Percentiles rank a stretch among this genome's conserved stretches.
phyloP scores from a whole-genome alignment of 2,329 filamentous ascomycete genomes.

The Arthroderma uncinatum region DNA sequence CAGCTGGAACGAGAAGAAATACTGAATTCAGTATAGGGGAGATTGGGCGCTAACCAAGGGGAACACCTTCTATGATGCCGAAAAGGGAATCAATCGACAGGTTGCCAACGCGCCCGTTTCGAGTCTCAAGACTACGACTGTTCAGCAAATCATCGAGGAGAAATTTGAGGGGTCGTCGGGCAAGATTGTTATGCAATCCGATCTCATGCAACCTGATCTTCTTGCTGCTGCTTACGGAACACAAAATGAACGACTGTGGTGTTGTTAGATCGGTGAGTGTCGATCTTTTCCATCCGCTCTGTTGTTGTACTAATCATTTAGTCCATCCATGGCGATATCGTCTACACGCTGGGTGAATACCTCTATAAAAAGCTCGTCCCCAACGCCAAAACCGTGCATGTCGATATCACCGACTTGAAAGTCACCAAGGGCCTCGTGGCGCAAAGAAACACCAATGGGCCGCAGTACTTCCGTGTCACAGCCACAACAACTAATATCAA shows the following conservation, averaged over 20 bases:
- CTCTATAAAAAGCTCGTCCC: slow-evolving; percentile 13
- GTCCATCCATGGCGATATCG: slow-evolving; percentile 18
- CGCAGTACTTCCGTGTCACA: slow-evolving; percentile 37
- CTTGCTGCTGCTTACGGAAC: slow-evolving; percentile 29
- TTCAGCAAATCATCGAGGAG: slow-evolving; percentile 28
- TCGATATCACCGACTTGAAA: slow-evolving; percentile 31
- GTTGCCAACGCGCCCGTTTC: neutral
- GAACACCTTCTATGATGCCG: slow-evolving; percentile 12
- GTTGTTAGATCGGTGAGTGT: slow-evolving; percentile 35
- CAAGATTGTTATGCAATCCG: slow-evolving; percentile 28
- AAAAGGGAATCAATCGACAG: slow-evolving; percentile 4
- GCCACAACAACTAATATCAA: slow-evolving; percentile 50
- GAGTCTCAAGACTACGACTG: slow-evolving; percentile 8
- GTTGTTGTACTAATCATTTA: slow-evolving; percentile 5
- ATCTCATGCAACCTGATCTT: slow-evolving; percentile 31
- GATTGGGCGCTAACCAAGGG: slow-evolving; percentile 12
- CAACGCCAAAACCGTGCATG: slow-evolving; percentile 16
- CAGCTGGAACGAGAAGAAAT: slow-evolving; percentile 58
- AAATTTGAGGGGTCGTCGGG: slow-evolving; percentile 19
- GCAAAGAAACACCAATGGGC: slow-evolving; percentile 38
- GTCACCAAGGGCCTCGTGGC: slow-evolving; percentile 48
- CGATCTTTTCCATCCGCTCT: slow-evolving; percentile 9
- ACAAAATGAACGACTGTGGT: slow-evolving; percentile 32
- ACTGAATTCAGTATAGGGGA: slow-evolving; percentile 51
- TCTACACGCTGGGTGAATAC: slow-evolving; percentile 17